Evolutionary conservation across 192 early-diverging fungal species (phyloP).

Genomic region (Coemansia sp.): DNA sequence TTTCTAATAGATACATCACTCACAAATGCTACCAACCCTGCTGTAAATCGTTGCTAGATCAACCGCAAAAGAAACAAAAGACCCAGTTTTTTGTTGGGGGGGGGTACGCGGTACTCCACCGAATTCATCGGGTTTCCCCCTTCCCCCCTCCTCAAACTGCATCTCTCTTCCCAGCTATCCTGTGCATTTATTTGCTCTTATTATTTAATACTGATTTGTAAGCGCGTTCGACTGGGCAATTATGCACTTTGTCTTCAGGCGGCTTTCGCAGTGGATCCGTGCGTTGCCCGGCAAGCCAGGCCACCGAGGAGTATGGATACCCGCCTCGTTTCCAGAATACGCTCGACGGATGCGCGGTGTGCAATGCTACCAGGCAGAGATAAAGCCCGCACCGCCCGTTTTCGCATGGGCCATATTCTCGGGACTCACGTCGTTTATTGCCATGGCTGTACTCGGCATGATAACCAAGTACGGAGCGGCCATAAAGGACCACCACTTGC

Average conservation of each 20-base stretch:
- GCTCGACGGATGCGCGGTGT: constrained; percentile 36
- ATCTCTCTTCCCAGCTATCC: background rate
- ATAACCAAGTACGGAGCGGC: constrained; percentile 45
- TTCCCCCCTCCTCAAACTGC: background rate
- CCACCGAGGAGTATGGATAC: constrained; percentile 29
- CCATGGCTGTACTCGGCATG: constrained; percentile 21
- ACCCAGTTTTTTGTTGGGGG: background rate
- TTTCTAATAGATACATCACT: background rate
- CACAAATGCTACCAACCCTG: background rate
- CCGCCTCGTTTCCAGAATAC: constrained; percentile 19
- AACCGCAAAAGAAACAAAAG: background rate
- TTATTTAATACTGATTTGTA: background rate
- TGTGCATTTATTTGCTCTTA: background rate
- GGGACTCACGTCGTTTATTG: constrained; percentile 35
- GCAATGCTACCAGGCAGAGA: constrained; percentile 25
- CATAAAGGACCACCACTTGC: constrained; percentile 36
- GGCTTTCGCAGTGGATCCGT: constrained; percentile 30
- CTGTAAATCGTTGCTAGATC: background rate
- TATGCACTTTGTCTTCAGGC: constrained; percentile 26
- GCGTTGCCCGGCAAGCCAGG: constrained; percentile 33
- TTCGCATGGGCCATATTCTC: constrained; percentile 37
- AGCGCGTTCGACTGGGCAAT: background rate
- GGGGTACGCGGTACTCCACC: background rate
- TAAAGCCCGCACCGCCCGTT: constrained; percentile 22
- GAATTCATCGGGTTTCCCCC: background rate